These are phyloP conservation scores for Neofusicoccum umdonicola DNA, from an alignment of 2,329 filamentous ascomycete species.

Conservation along the genomic window DNA sequence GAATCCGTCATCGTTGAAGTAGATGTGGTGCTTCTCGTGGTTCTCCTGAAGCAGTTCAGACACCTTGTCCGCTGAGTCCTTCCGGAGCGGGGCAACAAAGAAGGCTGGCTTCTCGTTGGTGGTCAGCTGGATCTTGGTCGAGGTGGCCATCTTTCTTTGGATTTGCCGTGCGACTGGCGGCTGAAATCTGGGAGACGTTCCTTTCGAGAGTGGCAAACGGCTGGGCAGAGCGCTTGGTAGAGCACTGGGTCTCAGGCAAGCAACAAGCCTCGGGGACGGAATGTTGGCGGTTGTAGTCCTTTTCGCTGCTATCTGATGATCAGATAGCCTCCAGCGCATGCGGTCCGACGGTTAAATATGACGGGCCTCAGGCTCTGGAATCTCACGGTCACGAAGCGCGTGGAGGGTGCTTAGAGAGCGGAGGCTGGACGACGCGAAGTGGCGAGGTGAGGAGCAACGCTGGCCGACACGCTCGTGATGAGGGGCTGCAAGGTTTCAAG, in stretches of 20 bases:
- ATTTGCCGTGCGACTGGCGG: background rate
- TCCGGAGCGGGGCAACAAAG: slow-evolving; percentile 45
- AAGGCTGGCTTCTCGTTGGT: slow-evolving; percentile 44
- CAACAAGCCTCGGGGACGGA: background rate
- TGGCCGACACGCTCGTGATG: background rate
- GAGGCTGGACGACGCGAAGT: background rate
- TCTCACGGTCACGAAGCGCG: background rate
- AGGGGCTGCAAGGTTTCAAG: background rate
- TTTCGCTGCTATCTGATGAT: background rate
- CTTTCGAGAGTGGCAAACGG: background rate
- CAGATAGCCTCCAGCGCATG: background rate
- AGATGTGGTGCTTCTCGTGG: slow-evolving; percentile 72
- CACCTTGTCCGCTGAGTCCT: slow-evolving; percentile 60
- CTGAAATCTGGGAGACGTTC: background rate
- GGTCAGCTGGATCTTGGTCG: slow-evolving; percentile 24
- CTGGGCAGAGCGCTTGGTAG: background rate
- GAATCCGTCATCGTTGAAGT: slow-evolving; percentile 72
- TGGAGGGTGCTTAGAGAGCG: background rate
- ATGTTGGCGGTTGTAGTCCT: background rate
- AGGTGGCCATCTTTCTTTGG: slow-evolving; percentile 30
- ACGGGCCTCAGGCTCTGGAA: background rate
- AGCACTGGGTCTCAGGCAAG: background rate
- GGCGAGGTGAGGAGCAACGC: background rate
- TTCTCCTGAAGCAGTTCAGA: slow-evolving; percentile 74
- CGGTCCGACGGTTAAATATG: background rate